phyloP scores from a whole-genome alignment of 208 protist species.

The Trichomonas gallinae region DNA sequence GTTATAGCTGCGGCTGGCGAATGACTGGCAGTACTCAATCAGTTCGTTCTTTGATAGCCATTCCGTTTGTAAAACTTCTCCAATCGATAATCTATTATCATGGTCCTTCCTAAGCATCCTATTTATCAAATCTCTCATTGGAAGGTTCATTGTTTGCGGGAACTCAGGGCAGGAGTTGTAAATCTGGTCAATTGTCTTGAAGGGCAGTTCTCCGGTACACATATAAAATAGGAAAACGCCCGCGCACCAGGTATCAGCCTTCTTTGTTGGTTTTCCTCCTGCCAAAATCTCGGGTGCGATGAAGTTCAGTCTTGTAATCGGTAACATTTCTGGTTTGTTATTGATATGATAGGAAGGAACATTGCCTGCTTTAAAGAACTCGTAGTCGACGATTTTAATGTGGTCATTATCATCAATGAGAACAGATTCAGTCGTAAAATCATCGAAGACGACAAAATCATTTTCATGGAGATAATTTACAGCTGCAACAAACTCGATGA shows the following conservation, averaged over 20 bases:
- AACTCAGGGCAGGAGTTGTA: not conserved
- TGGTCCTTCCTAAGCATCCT: not conserved
- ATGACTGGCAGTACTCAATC: not conserved
- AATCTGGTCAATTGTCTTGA: not conserved
- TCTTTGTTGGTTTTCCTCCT: not conserved
- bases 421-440: not conserved
- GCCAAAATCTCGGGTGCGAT: not conserved
- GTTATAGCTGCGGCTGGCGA: not conserved
- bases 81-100: not conserved
- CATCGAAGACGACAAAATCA: not conserved
- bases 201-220: not conserved
- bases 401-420: not conserved
- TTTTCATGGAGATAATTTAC: not conserved
- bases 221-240: not conserved
- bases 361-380: not conserved
- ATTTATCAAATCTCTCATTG: not conserved
- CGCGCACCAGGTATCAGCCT: not conserved
- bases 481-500: not conserved
- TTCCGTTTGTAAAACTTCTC: not conserved
- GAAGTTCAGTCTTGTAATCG: not conserved
- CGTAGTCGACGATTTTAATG: not conserved
- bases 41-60: not conserved
- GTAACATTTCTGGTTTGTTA: not conserved
- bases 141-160: not conserved
- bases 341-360: not conserved